Evolutionary conservation across 2,329 filamentous ascomycete species (phyloP).

Genomic region (Cryphonectria naterciae): DNA sequence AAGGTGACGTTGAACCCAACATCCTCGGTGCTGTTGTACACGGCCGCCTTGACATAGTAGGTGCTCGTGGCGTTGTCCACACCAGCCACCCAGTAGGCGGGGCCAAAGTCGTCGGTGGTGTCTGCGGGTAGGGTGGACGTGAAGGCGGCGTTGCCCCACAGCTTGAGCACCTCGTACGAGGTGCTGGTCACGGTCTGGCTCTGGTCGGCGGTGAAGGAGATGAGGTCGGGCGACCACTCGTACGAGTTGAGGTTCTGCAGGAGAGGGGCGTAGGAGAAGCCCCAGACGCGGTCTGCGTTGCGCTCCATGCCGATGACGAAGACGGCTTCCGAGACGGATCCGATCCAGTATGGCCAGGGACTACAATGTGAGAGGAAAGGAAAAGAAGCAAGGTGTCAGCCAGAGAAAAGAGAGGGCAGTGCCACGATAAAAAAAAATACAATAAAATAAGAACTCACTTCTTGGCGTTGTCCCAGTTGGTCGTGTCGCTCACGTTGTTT

Average conservation of each 20-base stretch:
- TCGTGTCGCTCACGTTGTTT: constrained; percentile 30
- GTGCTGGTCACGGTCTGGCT: constrained; percentile 28
- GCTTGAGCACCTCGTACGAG: constrained; percentile 27
- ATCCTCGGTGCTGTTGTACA: constrained; percentile 50
- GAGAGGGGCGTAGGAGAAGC: constrained; percentile 21
- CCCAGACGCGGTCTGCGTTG: constrained; percentile 38
- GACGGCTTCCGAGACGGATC: constrained; percentile 61
- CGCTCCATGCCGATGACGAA: constrained; percentile 58
- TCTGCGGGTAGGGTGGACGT: constrained; percentile 26
- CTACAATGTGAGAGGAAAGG: constrained; percentile 24
- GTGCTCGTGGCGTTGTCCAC: constrained; percentile 32
- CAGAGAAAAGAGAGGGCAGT: too few relatives aligned
- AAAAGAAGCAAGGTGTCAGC: neutral
- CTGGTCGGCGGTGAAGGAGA: constrained; percentile 26
- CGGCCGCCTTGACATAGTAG: constrained; percentile 27
- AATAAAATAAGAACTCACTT: constrained; percentile 11
- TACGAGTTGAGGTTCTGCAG: constrained; percentile 50
- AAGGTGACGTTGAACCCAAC: constrained; percentile 52
- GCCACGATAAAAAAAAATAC: too few relatives aligned
- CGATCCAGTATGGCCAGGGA: constrained; percentile 57
- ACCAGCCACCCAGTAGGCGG: constrained; percentile 27
- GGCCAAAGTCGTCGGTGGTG: constrained; percentile 33
- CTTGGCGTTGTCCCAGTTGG: constrained; percentile 20
- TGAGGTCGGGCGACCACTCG: constrained; percentile 49
- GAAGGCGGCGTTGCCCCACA: constrained; percentile 22